phyloP scores from a whole-genome alignment of 106 monocot species.

The Allium sativum region DNA sequence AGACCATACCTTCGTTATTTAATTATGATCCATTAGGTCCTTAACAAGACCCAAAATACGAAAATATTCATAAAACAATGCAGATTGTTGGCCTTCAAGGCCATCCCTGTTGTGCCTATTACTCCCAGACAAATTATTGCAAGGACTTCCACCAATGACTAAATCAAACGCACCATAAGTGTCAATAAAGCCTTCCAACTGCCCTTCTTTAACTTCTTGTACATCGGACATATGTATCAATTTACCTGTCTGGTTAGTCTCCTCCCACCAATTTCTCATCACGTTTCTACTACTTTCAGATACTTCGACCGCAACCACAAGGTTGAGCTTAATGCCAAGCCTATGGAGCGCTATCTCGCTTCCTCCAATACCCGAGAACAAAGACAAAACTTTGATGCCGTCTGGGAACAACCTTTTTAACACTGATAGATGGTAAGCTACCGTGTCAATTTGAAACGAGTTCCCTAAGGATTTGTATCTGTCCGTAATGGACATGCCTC shows the following conservation, averaged over 20 bases:
- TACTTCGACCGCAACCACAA: constrained; percentile 50
- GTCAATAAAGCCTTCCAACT: constrained; percentile 26
- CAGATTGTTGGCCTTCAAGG: constrained; percentile 36
- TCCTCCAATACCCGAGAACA: constrained; percentile 67
- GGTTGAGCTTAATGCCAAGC: constrained; percentile 38
- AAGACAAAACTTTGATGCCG: constrained; percentile 44
- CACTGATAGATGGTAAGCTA: constrained; percentile 53
- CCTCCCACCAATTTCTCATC: constrained; percentile 47
- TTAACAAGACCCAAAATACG: constrained; percentile 43
- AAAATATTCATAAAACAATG: constrained; percentile 47
- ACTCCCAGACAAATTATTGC: constrained; percentile 53
- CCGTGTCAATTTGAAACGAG: constrained; percentile 55
- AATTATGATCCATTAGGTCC: constrained; percentile 20
- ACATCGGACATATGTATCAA: constrained; percentile 45
- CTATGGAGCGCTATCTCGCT: constrained; percentile 57
- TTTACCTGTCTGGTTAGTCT: constrained; percentile 38
- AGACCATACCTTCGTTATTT: not conserved
- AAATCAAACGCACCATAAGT: constrained; percentile 40
- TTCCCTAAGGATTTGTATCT: constrained; percentile 51
- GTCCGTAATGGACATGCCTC: constrained; percentile 45
- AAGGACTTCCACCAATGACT: constrained; percentile 60
- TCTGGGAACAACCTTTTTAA: constrained; percentile 37
- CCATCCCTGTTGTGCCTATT: constrained; percentile 42
- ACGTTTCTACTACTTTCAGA: constrained; percentile 56
- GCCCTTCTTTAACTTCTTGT: constrained; percentile 25